Conservation (phyloP, 2,329 filamentous ascomycete species). For the Calonectria fujianensis region DNA sequence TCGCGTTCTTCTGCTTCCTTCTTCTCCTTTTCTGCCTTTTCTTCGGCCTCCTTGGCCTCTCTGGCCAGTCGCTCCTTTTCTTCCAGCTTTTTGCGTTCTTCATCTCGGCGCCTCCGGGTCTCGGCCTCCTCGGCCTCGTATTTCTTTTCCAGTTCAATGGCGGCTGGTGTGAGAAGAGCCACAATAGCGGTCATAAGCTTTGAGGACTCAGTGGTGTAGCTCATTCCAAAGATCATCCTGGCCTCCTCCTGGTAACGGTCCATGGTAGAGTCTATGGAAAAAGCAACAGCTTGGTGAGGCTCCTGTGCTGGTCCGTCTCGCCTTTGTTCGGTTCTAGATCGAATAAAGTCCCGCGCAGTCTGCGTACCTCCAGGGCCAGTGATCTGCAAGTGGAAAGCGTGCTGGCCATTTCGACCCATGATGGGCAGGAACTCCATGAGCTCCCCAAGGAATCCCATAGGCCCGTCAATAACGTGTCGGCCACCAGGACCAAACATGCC, state of each 20-base stretch:
- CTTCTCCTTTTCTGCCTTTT: slow-evolving; percentile 79
- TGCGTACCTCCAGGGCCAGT: slow-evolving; percentile 68
- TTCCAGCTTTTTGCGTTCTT: slow-evolving; percentile 77
- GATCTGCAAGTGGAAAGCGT: slow-evolving; percentile 77
- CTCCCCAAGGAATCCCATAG: slow-evolving; percentile 74
- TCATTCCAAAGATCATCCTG: slow-evolving; percentile 85
- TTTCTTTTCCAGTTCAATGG: slow-evolving; percentile 87
- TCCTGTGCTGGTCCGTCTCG: slow-evolving; percentile 72
- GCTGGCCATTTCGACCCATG: slow-evolving; percentile 67
- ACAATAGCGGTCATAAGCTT: slow-evolving; percentile 82
- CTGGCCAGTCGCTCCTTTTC: slow-evolving; percentile 80
- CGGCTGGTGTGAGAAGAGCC: slow-evolving; percentile 85
- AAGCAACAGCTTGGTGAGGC: slow-evolving; percentile 84
- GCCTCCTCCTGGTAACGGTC: slow-evolving; percentile 93
- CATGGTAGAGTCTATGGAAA: slow-evolving; percentile 82
- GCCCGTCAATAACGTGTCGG: slow-evolving; percentile 66
- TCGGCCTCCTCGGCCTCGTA: slow-evolving; percentile 76
- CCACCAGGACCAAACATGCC: slow-evolving; percentile 64
- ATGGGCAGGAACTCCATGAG: slow-evolving; percentile 73
- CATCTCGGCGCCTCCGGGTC: slow-evolving; percentile 69
- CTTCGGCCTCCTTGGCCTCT: slow-evolving; percentile 84
- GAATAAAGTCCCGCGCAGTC: slow-evolving; percentile 71
- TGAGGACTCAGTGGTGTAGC: slow-evolving; percentile 79
- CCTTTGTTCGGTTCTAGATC: slow-evolving; percentile 68
- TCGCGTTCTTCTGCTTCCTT: slow-evolving; percentile 83